Evolutionary conservation across 2,329 filamentous ascomycete genomes (phyloP).

Genomic region (Thielaviopsis euricoi): DNA sequence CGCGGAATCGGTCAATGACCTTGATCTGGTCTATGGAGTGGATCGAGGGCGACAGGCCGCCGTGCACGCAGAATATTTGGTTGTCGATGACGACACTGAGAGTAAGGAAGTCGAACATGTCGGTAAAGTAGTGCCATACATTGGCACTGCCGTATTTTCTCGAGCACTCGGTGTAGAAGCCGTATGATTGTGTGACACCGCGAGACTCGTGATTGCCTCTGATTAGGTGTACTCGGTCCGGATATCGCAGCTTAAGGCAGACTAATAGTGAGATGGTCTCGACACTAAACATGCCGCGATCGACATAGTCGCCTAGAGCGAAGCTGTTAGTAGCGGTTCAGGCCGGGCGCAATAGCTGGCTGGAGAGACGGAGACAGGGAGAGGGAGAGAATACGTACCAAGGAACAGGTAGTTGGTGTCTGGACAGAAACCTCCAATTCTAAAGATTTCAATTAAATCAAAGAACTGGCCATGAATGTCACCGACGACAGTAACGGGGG

Average conservation of each 20-base stretch:
- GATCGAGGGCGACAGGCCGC: constrained; percentile 75
- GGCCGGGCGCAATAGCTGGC: background rate
- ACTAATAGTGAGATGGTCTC: constrained; percentile 97
- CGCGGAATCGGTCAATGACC: constrained; percentile 95
- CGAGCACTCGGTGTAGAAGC: constrained; percentile 96
- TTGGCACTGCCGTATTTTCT: constrained; percentile 97
- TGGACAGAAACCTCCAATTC: constrained; percentile 91
- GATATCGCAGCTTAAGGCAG: constrained; percentile 93
- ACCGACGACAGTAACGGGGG: constrained; percentile 91
- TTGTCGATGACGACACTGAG: constrained; percentile 96
- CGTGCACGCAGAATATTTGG: constrained; percentile 97
- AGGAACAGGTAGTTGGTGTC: constrained; percentile 98
- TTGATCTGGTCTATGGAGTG: constrained; percentile 99
- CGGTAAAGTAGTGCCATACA: constrained; percentile 98
- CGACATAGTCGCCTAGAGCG: constrained; percentile 75
- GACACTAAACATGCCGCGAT: constrained; percentile 95
- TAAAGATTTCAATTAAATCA: constrained; percentile 97
- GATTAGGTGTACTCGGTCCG: constrained; percentile 86
- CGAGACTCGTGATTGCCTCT: constrained; percentile 96
- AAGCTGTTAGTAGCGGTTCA: background rate
- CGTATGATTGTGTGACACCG: constrained; percentile 95
- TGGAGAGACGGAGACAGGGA: background rate
- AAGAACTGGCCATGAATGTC: constrained; percentile 99
- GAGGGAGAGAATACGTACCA: constrained; percentile 33
- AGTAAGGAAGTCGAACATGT: constrained; percentile 98